A percentile compares a stretch with the other conserved stretches of the same genome.
These are phyloP conservation scores for Blastocladiella britannica DNA, from an alignment of 192 early-diverging fungal genomes.

Conservation along the genomic window DNA sequence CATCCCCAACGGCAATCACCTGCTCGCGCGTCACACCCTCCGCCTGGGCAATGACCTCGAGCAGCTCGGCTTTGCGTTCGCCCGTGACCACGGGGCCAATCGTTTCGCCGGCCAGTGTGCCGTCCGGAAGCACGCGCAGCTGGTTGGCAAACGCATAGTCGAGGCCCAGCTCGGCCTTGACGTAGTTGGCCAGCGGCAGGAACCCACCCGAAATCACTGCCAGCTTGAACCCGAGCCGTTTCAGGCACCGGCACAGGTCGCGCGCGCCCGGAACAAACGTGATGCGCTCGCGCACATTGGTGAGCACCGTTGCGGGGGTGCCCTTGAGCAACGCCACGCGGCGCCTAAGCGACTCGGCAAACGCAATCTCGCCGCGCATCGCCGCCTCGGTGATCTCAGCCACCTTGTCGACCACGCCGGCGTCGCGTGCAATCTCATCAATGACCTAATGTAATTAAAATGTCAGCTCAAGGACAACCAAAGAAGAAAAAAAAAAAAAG, in stretches of 20 bases:
- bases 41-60: constrained; percentile 88
- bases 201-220: constrained; percentile 96
- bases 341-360: constrained; percentile 72
- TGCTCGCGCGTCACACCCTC: constrained; percentile 70
- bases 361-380: constrained; percentile 97
- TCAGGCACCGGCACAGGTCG: constrained; percentile 72
- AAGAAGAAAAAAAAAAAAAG: too few species aligned
- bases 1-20: constrained; percentile 93
- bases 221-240: constrained; percentile 78
- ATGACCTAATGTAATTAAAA: too few species aligned
- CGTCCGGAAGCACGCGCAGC: constrained; percentile 68
- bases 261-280: constrained; percentile 77
- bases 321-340: constrained; percentile 76
- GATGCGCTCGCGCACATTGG: constrained; percentile 50
- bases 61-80: constrained; percentile 74
- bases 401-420: constrained; percentile 79
- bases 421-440: constrained; percentile 86
- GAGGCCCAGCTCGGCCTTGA: constrained; percentile 69
- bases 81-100: constrained; percentile 79
- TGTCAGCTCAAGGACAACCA: too few species aligned
- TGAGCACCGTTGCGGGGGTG: constrained; percentile 58
- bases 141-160: constrained; percentile 98
- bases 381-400: constrained; percentile 83
- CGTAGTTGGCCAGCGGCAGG: constrained; percentile 74
- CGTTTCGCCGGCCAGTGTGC: constrained; percentile 70